Base-by-base conservation (phyloP, 805 yeast genomes). In the Barnettozyma californica region DNA sequence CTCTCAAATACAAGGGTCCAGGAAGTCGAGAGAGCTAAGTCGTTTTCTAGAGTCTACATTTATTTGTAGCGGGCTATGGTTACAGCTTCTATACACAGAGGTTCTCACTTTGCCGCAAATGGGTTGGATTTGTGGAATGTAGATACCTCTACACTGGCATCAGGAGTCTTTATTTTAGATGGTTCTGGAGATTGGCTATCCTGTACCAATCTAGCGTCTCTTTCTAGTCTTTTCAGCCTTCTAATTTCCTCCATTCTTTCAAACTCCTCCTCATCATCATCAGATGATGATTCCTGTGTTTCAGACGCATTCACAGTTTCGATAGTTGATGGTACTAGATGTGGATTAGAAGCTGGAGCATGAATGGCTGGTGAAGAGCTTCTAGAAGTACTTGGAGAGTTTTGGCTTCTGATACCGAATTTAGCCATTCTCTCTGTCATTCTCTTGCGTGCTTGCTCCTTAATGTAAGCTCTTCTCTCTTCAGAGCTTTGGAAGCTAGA, bases 401-500 rank as follows among this genome's bases (percentile, higher is more conserved):
- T 35, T 26, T 47, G 42, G 35, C 6, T 68, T n/a, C 74, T 68
- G 49, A 88, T 77, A 1, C 96, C 96, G 45, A 89, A 54, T 34
- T 54, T 56, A 20, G 62, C 59, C 48, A 89, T 73, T 57, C 90
- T 74, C 59, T 87, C 95, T 50, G 81, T 81, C 96, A 90, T 88
- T 63, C 84, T 78, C 58, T 81, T 80, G 53, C 78, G 77, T 1
- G 88, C 88, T 58, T 87, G 94, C 20, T 89, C 92, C 65, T 85
- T 87, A 45, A 88, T 82, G 58, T 80, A 78, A 10, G 86, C 85
- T 14, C 90, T 77, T 54, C 94, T 73, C 46, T 86, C 92, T 49
- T 80, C 86, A 1, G 83, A 73, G 10, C 78, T 69, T 14, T 61
- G 68, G 36, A 27, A 40, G 55, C 65, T 68, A 9, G 53, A 16